Evolutionary conservation across 345 rosid genomes (phyloP).

Genomic region (Gossypium australe): DNA sequence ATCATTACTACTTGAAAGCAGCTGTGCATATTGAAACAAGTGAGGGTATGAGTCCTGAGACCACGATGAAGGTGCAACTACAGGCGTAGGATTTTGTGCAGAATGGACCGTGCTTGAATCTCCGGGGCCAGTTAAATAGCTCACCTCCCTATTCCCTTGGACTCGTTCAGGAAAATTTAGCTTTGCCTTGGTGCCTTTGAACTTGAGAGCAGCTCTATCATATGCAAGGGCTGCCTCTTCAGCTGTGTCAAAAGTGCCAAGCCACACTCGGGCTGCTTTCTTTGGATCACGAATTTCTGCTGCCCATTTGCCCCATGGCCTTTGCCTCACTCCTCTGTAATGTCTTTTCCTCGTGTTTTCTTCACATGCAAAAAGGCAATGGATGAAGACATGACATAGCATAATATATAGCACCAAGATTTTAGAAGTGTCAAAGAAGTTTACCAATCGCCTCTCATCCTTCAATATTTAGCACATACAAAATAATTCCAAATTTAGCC

Average conservation of each 20-base stretch:
- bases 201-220: conserved; percentile 82
- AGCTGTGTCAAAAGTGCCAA: conserved; percentile 81
- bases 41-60: conserved; percentile 45
- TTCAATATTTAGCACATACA: neutral
- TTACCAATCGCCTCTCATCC: too few species aligned
- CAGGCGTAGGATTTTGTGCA: conserved; percentile 12
- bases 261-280: conserved; percentile 81
- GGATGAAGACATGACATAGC: neutral
- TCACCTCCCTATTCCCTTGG: conserved; percentile 43
- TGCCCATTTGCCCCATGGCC: conserved; percentile 99
- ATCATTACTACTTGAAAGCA: conserved; percentile 64
- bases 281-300: conserved; percentile 86
- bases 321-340: conserved; percentile 91
- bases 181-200: conserved; percentile 93
- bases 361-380: conserved; percentile 22
- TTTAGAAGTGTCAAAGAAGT: neutral
- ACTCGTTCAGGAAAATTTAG: conserved; percentile 87
- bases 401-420: neutral
- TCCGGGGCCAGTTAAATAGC: conserved; percentile 11
- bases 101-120: conserved; percentile 11
- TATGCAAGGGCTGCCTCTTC: conserved; percentile 93
- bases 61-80: conserved; percentile 22
- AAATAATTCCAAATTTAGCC: neutral
- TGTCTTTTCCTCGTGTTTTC: conserved; percentile 57
- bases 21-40: conserved; percentile 68